Evolutionary conservation across 2,329 filamentous ascomycete genomes (phyloP), one percentile per base, ranked within the genome.

Genomic region (Aschersonia sp.): DNA sequence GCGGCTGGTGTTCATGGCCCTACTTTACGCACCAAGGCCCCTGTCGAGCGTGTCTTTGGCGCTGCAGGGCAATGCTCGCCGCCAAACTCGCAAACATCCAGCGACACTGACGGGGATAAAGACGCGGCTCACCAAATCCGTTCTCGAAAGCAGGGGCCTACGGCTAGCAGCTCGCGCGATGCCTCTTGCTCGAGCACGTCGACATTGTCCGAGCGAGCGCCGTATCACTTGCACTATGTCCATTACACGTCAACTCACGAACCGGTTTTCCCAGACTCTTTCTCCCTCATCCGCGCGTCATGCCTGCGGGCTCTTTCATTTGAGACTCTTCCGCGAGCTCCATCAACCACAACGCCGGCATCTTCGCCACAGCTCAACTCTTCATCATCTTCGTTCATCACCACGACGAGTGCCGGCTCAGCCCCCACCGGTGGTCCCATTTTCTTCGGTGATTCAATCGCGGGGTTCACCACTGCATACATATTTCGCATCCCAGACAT

Each of bases 241-340:
- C 77, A 82, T 57, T 84, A 83, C 58, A 83, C 79, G 4, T 84
- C 80, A 1, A 82, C 78, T 4, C 79, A 83, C 58, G 80, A 83
- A 51, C 78, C 80, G 3, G 66, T 78, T 4, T 66, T 74, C 1
- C 69, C 78, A 10, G 67, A 70, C n/a, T 81, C 78, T 5, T 84
- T 82, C 62, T 78, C 78, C n/a, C 74, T 80, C 41, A 71, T 84
- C 46, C 77, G 80, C 45, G 77, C 79, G 45, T 81, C 79, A 0
- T 84, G 80, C 54, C 65, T 84, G 44, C 75, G 80, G 35, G 82
- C 80, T 0, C 69, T 84, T 7, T 83, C 79, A 2, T 78, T 81
- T 52, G 80, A 84, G 58, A 82, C 78, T 0, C 69, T 83, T 0
- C 80, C 80, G 1, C 75, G 77, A 7, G 66, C 73, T 30, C 72